Base-by-base conservation (phyloP, 805 yeast species). In the Metschnikowia shivogae region DNA sequence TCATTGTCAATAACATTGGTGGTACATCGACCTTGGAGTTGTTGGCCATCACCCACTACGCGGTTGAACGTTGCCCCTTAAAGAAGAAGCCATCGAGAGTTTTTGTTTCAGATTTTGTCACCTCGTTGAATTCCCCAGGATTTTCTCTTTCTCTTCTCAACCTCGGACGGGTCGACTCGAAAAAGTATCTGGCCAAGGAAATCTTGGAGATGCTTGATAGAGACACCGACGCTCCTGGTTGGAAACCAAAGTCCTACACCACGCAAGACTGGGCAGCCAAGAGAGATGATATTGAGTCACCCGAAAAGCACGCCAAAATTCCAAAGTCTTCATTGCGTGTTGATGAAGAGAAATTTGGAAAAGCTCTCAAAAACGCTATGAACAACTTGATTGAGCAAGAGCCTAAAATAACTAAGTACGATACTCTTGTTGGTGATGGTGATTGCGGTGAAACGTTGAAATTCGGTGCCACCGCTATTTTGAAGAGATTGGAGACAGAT, bases 391-490 rank as follows among this genome's bases (percentile, higher is more conserved):
- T 65, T 6, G 52, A 61, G 35, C 51, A 56, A 39, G 97, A 90
- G 63, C 93, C 96, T 2, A 77, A 80, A 56, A 84, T 90, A 58
- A 90, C 97, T 1, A 76, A 80, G 44, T 82, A 86, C 54, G 98
- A 90, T 58, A 85, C 95, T 1, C 74, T 81, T 53, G 97, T 92
- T 1, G 98, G 98, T 46, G 98, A 90, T 63, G 98, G 98, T 56
- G 98, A 90, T 62, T 90, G 97, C 67, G 98, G 98, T 34, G 93
- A 88, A 57, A 90, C 97, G 1, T 68, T 90, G 49, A 87, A 82
- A 11, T 76, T 80, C 20, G 98, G 97, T 33, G 93, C 89, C 26
- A 74, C 82, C 44, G 89, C 86, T 1, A 77, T 90, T 35, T 63
- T 80, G 36, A 67, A 73, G 9, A 78, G 80, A 17, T 65, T 88